A percentile compares a stretch with the other conserved stretches of the same genome.
phyloP scores from a whole-genome alignment of 257 asterid species.

The Nyctanthes arbortristis region DNA sequence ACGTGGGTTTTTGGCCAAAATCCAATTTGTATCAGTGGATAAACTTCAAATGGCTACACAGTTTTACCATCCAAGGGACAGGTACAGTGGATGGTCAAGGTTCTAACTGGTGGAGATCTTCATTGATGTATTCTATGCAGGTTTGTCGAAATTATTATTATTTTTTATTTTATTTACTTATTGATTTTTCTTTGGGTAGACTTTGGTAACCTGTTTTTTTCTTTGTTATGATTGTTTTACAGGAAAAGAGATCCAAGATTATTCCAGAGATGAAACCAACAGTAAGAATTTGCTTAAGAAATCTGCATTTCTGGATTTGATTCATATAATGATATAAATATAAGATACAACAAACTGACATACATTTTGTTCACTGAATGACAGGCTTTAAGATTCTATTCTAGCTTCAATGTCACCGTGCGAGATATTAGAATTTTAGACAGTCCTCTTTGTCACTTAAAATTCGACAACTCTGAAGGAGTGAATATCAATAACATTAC shows the following conservation, averaged over 20 bases:
- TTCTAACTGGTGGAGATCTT: conserved; percentile 69
- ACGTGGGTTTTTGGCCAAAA: conserved; percentile 65
- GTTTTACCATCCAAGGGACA: conserved; percentile 71
- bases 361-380: not conserved
- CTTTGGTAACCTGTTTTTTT: not conserved
- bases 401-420: conserved; percentile 52
- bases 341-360: not conserved
- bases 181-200: not conserved
- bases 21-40: conserved; percentile 74
- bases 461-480: conserved; percentile 66
- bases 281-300: conserved; percentile 40
- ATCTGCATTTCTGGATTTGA: not conserved
- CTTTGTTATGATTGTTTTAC: conserved; percentile 16
- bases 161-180: too few species aligned
- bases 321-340: not conserved
- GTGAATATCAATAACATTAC: conserved; percentile 61
- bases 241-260: conserved; percentile 45
- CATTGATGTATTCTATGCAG: conserved; percentile 35
- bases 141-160: conserved; percentile 30
- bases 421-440: conserved; percentile 51
- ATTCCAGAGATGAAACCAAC: conserved; percentile 62
- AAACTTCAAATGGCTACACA: conserved; percentile 69
- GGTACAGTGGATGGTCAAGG: conserved; percentile 88
- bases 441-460: conserved; percentile 80
- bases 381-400: conserved; percentile 82